Evolutionary conservation across 257 asterid genomes (phyloP), one percentile per base, ranked within the genome.

Genomic region (Vinca minor): DNA sequence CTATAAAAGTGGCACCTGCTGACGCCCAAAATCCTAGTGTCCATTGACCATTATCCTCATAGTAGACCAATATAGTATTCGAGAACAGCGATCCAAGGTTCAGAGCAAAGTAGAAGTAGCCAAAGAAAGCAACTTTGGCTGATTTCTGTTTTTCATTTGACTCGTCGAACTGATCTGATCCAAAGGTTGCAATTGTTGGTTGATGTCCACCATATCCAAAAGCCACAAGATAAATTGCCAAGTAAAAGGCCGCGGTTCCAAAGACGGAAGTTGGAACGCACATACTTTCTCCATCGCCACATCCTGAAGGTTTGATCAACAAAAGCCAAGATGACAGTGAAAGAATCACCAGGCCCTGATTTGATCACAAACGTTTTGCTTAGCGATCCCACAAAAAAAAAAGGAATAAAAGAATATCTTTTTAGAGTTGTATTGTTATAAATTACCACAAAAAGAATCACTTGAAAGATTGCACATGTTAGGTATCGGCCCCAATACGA

Each of bases 121-220:
- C 59, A 44, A 89, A 89, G 72, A 84, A 89, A 21, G 80, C 76
- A 3, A 69, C 70, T 47, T 73, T 84, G 0, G 82, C 72, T 1
- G 49, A 58, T 54, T 42, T 72, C 38, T 68, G 70, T 70, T 74
- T 78, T 0, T 80, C 79, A 32, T 52, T 59, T 3, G 74, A 55
- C 44, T 75, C 84, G n/a, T 83, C 83, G 14, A 86, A 84, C 64
- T 89, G 96, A 47, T 89, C 96, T 0, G 96, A 75, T 25, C 96
- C 96, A 34, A 89, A 77, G 10, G 96, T 86, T 31, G 95, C 96
- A 10, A 86, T 47, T 2, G 96, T 86, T 13, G 96, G 96, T 48
- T 89, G 95, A 74, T 86, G 89, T 4, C 95, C 96, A 2, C 96
- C 96, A 46, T 86, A 83, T 38, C 96, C 96, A 1, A 86, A 75